phyloP scores from a whole-genome alignment of 129 eudicot species.

The carrot (Daucus carota) region DH1_v3.0 NC_030386.2:29485501-29486000 shows the following conservation, averaged over 20 bases:
- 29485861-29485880: not conserved
- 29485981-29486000: conserved; percentile 83
- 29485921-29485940: conserved; percentile 97
- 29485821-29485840: not conserved
- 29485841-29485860: not conserved
- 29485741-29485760: conserved; percentile 15
- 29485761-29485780: not conserved
- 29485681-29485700: conserved; percentile 16
- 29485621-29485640: not conserved
- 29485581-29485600: not conserved
- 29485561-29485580: not conserved
- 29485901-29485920: conserved; percentile 98
- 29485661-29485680: conserved; percentile 5
- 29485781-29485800: not conserved
- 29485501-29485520: not conserved
- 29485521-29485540: not conserved
- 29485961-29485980: conserved; percentile 86
- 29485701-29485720: conserved; percentile 15
- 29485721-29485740: conserved; percentile 17
- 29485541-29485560: not conserved
- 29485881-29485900: conserved; percentile 34
- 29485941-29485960: conserved; percentile 87
- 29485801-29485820: not conserved
- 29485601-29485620: not conserved
- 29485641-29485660: not conserved